Evolutionary conservation across 129 eudicot species (phyloP).

Genomic region (Flaveria brownii): DNA sequence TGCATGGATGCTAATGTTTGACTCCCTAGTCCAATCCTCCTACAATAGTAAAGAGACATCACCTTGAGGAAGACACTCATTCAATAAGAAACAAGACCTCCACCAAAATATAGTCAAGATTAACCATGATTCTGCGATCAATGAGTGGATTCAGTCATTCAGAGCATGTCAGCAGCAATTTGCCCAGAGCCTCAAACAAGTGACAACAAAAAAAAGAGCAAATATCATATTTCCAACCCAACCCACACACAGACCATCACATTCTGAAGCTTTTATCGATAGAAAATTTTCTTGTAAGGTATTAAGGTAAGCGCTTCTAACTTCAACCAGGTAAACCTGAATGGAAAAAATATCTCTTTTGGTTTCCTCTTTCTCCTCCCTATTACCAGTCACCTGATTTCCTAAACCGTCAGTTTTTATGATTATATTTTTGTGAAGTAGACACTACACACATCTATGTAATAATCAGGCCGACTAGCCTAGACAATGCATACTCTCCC

Average conservation of each 20-base stretch:
- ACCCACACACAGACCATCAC: slow-evolving; percentile 1
- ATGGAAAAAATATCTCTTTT: neutral
- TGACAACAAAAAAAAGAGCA: neutral
- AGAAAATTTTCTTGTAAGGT: neutral
- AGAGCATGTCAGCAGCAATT: neutral
- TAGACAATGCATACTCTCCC: neutral
- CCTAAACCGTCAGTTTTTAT: neutral
- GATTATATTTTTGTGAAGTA: neutral
- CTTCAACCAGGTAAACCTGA: slow-evolving; percentile 9
- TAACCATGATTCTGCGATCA: slow-evolving; percentile 10
- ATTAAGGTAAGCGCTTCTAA: neutral
- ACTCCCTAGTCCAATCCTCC: slow-evolving; percentile 16
- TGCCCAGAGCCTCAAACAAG: slow-evolving; percentile 8
- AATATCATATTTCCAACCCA: neutral
- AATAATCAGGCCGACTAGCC: neutral
- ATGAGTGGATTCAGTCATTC: neutral
- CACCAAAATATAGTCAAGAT: slow-evolving; percentile 15
- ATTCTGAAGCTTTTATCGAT: neutral
- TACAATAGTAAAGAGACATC: slow-evolving; percentile 7
- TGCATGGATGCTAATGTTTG: slow-evolving; percentile 14
- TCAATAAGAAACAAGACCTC: slow-evolving; percentile 31
- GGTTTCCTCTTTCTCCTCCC: slow-evolving; percentile 4
- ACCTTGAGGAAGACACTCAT: slow-evolving; percentile 24
- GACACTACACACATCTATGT: slow-evolving; percentile 2
- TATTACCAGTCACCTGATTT: neutral